Conservation (phyloP, 2,329 filamentous ascomycete species). For the Claviceps sp. region DNA sequence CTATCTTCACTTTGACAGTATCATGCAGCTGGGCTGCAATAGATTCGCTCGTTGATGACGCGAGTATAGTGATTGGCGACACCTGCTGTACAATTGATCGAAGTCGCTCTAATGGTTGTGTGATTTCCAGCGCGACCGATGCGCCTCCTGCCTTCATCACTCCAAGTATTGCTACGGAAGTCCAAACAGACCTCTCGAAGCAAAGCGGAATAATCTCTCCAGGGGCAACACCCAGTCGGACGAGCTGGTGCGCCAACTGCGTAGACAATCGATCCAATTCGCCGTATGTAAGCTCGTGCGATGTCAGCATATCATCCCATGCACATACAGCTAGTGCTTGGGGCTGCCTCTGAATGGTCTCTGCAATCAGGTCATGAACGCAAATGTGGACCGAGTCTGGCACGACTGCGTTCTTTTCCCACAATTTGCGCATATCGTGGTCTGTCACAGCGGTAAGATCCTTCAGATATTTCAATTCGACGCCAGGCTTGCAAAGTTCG, state of each 20-base stretch:
- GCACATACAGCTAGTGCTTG: slow-evolving; percentile 31
- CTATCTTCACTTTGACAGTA: not conserved
- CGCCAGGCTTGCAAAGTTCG: not conserved
- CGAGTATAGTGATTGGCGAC: not conserved
- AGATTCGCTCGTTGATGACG: not conserved
- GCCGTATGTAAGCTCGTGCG: slow-evolving; percentile 26
- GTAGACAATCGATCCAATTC: slow-evolving; percentile 30
- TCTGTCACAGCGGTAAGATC: not conserved
- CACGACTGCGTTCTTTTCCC: slow-evolving; percentile 30
- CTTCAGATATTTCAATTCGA: not conserved
- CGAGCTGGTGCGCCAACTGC: slow-evolving; percentile 26
- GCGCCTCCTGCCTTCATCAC: slow-evolving; percentile 36
- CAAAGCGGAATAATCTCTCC: slow-evolving; percentile 34
- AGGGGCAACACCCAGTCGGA: slow-evolving; percentile 20
- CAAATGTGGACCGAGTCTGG: slow-evolving; percentile 26
- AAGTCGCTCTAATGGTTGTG: slow-evolving; percentile 30
- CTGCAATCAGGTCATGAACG: slow-evolving; percentile 33
- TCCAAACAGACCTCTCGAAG: slow-evolving; percentile 36
- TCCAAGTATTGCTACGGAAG: slow-evolving; percentile 29
- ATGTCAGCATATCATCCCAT: slow-evolving; percentile 28
- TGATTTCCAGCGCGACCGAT: slow-evolving; percentile 33
- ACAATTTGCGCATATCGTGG: slow-evolving; percentile 19
- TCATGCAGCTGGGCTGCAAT: not conserved
- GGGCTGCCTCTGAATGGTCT: slow-evolving; percentile 23
- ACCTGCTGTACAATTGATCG: slow-evolving; percentile 29